Evolutionary conservation across 805 yeast genomes (phyloP).

Genomic region (Monosporozyma servazzii): DNA sequence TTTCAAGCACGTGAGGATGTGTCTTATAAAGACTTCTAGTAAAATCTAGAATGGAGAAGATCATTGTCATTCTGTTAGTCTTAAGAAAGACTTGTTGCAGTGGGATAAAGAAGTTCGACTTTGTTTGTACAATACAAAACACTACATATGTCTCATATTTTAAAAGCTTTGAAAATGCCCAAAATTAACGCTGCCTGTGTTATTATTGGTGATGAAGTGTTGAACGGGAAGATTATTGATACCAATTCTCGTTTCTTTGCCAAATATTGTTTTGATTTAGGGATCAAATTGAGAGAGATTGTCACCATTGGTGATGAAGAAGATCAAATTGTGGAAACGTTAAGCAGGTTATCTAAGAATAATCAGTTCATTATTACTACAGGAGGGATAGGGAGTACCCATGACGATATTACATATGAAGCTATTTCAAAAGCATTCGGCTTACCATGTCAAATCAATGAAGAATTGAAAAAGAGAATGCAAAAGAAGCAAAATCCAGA

Average conservation of each 20-base stretch:
- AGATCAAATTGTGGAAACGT: slow-evolving; percentile 48
- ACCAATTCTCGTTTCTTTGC: slow-evolving; percentile 71
- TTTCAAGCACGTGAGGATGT: background rate
- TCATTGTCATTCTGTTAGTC: background rate
- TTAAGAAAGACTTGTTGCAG: background rate
- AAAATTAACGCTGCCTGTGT: slow-evolving; percentile 29
- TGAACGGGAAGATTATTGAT: slow-evolving; percentile 77
- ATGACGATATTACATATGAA: slow-evolving; percentile 80
- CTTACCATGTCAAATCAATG: slow-evolving; percentile 43
- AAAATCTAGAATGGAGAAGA: background rate
- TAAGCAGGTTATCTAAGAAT: slow-evolving; percentile 36
- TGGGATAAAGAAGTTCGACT: too few relatives aligned
- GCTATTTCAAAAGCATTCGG: slow-evolving; percentile 58
- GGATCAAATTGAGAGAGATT: slow-evolving; percentile 57
- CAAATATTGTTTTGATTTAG: slow-evolving; percentile 54
- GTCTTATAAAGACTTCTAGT: background rate
- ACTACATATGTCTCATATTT: background rate
- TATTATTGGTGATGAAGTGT: slow-evolving; percentile 76
- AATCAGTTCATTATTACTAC: slow-evolving; percentile 62
- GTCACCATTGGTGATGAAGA: slow-evolving; percentile 72
- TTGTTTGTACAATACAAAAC: background rate
- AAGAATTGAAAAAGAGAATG: slow-evolving; percentile 55
- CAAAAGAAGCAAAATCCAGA: slow-evolving; percentile 34
- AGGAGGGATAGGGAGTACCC: slow-evolving; percentile 75
- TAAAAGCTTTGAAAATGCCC: background rate